These are phyloP conservation scores for Austroboletus eburneus DNA, from an alignment of 768 basidiomycete genomes.

Conservation along the genomic window DNA sequence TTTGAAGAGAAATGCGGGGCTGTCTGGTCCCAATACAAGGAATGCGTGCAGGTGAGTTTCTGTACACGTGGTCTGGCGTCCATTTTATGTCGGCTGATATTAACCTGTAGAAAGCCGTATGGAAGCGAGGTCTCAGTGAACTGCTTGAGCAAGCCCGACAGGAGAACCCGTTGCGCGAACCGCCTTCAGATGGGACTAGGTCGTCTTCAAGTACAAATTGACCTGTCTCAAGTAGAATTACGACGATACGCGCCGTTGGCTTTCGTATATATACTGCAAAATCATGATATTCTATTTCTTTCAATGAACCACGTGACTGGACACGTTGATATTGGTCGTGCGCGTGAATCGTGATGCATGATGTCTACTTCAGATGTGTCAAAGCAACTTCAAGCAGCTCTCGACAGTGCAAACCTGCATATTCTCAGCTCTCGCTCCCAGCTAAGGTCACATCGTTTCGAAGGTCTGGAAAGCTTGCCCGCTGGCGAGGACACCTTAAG, in stretches of 20 bases:
- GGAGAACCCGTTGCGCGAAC: slow-evolving; percentile 72
- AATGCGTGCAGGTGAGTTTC: slow-evolving; percentile 73
- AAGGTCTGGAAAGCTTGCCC: slow-evolving; percentile 26
- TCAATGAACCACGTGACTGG: slow-evolving; percentile 11
- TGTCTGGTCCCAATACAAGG: slow-evolving; percentile 75
- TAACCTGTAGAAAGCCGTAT: slow-evolving; percentile 62
- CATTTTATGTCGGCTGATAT: background rate
- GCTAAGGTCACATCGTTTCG: slow-evolving; percentile 26
- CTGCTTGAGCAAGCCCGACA: slow-evolving; percentile 75
- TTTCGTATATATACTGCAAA: too few species aligned
- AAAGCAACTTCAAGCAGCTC: slow-evolving; percentile 23
- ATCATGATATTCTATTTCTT: too few species aligned
- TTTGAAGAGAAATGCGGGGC: slow-evolving; percentile 83
- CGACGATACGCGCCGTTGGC: too few species aligned
- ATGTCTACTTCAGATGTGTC: slow-evolving; percentile 21
- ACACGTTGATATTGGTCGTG: too few species aligned
- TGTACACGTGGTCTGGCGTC: background rate
- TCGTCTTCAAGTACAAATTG: slow-evolving; percentile 13
- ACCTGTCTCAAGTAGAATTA: too few species aligned
- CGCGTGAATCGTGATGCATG: background rate
- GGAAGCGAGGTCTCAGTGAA: slow-evolving; percentile 69
- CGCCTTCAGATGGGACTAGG: slow-evolving; percentile 29
- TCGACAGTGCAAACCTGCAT: slow-evolving; percentile 24
- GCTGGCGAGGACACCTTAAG: slow-evolving; percentile 30
- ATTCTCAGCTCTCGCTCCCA: slow-evolving; percentile 20